phyloP scores from a whole-genome alignment of 1,284 basidiomycete genomes.

The Takashimella tepidaria region DNA sequence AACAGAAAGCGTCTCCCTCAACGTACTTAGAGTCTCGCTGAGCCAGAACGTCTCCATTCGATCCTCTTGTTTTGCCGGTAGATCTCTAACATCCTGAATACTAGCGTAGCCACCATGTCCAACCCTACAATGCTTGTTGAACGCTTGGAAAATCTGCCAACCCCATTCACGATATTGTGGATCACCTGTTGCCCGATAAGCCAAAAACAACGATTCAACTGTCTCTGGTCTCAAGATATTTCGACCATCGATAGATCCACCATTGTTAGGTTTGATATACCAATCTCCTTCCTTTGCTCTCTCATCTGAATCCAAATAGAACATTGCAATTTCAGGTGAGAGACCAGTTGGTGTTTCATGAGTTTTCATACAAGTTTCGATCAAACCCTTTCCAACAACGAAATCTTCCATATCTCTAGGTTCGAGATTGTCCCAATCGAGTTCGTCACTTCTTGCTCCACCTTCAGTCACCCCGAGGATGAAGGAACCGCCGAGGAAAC shows the following conservation, averaged over 20 bases:
- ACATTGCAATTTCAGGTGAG: constrained; percentile 74
- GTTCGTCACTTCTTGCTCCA: constrained; percentile 49
- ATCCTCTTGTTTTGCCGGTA: constrained; percentile 64
- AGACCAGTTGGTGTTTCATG: constrained; percentile 81
- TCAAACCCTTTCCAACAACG: constrained; percentile 70
- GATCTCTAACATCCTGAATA: constrained; percentile 73
- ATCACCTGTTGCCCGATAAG: constrained; percentile 77
- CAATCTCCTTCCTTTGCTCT: constrained; percentile 58
- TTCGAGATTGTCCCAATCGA: constrained; percentile 48
- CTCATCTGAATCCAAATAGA: constrained; percentile 55
- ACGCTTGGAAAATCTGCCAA: constrained; percentile 87
- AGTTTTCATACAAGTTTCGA: constrained; percentile 82
- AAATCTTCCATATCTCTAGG: constrained; percentile 66
- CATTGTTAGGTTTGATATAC: constrained; percentile 66
- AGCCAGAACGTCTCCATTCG: constrained; percentile 95
- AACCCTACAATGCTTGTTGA: constrained; percentile 74
- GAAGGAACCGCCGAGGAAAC: constrained; percentile 87
- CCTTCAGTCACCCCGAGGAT: constrained; percentile 81
- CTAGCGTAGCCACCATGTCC: constrained; percentile 75
- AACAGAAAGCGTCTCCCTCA: too few species aligned
- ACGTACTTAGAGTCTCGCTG: constrained; percentile 76
- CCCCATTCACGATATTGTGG: constrained; percentile 73
- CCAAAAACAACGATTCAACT: constrained; percentile 86
- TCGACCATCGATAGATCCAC: constrained; percentile 67
- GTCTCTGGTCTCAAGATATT: constrained; percentile 95